Percentiles rank a stretch among this genome's conserved stretches.
Evolutionary conservation across 371 early-diverging fungal species (phyloP).

Genomic region (Mortierella sp.): DNA sequence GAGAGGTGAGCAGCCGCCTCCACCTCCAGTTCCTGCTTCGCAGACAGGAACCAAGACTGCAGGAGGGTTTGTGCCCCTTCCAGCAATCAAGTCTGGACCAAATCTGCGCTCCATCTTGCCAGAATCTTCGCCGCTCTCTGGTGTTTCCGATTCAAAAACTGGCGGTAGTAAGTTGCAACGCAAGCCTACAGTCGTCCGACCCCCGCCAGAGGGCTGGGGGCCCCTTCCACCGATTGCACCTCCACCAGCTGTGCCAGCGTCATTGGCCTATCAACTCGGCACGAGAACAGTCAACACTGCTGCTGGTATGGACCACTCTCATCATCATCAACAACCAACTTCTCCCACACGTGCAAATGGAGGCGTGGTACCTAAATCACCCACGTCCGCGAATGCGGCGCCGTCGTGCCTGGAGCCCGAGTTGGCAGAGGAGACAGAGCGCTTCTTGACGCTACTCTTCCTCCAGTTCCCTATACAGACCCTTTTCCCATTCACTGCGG

Average conservation of each 20-base stretch:
- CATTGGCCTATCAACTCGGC: conserved; percentile 43
- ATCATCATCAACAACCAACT: background rate
- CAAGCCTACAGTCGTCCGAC: conserved; percentile 48
- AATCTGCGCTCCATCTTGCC: conserved; percentile 40
- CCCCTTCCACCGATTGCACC: conserved; percentile 53
- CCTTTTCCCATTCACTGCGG: conserved; percentile 39
- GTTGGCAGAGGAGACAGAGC: conserved; percentile 51
- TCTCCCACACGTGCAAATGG: background rate
- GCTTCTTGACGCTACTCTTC: conserved; percentile 51
- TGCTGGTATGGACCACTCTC: conserved; percentile 10
- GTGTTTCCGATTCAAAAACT: conserved; percentile 29
- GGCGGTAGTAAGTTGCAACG: conserved; percentile 25
- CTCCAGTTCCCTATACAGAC: conserved; percentile 55
- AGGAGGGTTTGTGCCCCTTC: conserved; percentile 43
- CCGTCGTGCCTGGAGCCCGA: conserved; percentile 52
- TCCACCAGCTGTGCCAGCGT: conserved; percentile 40
- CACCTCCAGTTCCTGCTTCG: conserved; percentile 15
- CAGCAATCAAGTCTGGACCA: conserved; percentile 51
- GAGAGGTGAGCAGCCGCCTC: conserved; percentile 34
- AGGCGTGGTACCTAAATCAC: conserved; percentile 32
- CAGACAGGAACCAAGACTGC: conserved; percentile 2
- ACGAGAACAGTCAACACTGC: conserved; percentile 28
- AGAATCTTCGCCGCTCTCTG: conserved; percentile 39
- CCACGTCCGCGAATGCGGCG: conserved; percentile 10
- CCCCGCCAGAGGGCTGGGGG: conserved; percentile 56